Conservation (phyloP, 257 asterid genomes). For the Primulina tabacum region DNA sequence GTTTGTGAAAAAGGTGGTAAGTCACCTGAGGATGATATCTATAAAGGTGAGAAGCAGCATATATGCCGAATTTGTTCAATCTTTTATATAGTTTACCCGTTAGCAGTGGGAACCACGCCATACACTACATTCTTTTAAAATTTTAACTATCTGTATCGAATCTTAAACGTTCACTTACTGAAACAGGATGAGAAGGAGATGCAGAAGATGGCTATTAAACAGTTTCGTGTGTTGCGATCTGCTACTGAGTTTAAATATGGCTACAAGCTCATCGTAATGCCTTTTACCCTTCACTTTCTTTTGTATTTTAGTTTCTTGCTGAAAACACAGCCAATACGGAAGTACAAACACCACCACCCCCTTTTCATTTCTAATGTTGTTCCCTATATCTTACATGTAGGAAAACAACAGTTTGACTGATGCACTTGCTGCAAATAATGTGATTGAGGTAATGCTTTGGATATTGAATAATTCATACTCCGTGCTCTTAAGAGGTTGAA, state of each 20-base stretch:
- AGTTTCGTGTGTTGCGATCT: slow-evolving; percentile 68
- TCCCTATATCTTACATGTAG: slow-evolving; percentile 39
- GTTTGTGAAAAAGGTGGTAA: too few species aligned
- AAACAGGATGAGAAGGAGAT: slow-evolving; percentile 90
- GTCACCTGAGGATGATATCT: too few species aligned
- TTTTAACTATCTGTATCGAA: too few species aligned
- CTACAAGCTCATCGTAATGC: slow-evolving; percentile 88
- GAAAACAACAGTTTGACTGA: slow-evolving; percentile 74
- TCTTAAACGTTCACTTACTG: not conserved
- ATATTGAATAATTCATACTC: not conserved
- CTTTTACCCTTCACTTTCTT: slow-evolving; percentile 26
- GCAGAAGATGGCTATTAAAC: slow-evolving; percentile 75
- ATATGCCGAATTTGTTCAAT: too few species aligned
- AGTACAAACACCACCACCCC: not conserved
- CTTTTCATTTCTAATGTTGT: not conserved
- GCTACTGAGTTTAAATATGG: slow-evolving; percentile 87
- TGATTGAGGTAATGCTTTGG: slow-evolving; percentile 60
- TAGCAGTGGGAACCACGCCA: too few species aligned
- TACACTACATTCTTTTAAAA: too few species aligned
- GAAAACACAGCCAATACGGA: too few species aligned
- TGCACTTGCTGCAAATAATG: slow-evolving; percentile 67
- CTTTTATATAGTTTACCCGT: too few species aligned
- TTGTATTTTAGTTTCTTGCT: not conserved
- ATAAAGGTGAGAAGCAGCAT: too few species aligned
- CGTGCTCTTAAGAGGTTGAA: not conserved